Conservation (phyloP, 768 basidiomycete genomes). For the Tylopilus subfusipes region DNA sequence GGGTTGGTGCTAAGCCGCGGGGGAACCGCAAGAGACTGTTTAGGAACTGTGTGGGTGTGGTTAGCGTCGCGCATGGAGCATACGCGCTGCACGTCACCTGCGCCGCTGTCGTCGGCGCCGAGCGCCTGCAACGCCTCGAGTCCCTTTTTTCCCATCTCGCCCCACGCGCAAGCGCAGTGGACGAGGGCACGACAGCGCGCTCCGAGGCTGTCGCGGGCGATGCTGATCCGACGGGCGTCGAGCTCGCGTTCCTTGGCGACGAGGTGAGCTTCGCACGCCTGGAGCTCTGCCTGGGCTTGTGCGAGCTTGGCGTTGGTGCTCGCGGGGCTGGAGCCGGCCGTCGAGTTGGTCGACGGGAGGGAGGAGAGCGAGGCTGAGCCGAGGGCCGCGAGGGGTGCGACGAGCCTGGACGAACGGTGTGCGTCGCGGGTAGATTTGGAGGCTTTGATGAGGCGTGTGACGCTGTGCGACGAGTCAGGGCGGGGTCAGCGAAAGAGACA, state of each 20-base stretch:
- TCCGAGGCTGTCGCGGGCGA: conserved; percentile 60
- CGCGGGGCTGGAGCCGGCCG: conserved; percentile 12
- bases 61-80: not conserved
- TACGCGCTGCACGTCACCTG: not conserved
- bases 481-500: not conserved
- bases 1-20: conserved; percentile 9
- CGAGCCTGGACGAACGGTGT: conserved; percentile 30
- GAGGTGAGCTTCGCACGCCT: conserved; percentile 77
- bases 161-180: conserved; percentile 67
- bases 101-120: not conserved
- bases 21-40: conserved; percentile 1
- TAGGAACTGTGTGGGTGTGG: not conserved
- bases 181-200: conserved; percentile 61
- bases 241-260: conserved; percentile 67
- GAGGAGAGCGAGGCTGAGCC: conserved; percentile 46
- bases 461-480: conserved; percentile 38
- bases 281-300: conserved; percentile 70
- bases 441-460: conserved; percentile 75
- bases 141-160: conserved; percentile 62
- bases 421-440: conserved; percentile 52
- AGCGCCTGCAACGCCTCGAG: conserved; percentile 32
- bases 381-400: conserved; percentile 20
- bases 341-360: conserved; percentile 32
- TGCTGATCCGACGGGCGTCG: conserved; percentile 45
- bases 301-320: conserved; percentile 45